Conservation (phyloP, 1,139 yeast species). For the Blastobotrys illinoisensis region DNA sequence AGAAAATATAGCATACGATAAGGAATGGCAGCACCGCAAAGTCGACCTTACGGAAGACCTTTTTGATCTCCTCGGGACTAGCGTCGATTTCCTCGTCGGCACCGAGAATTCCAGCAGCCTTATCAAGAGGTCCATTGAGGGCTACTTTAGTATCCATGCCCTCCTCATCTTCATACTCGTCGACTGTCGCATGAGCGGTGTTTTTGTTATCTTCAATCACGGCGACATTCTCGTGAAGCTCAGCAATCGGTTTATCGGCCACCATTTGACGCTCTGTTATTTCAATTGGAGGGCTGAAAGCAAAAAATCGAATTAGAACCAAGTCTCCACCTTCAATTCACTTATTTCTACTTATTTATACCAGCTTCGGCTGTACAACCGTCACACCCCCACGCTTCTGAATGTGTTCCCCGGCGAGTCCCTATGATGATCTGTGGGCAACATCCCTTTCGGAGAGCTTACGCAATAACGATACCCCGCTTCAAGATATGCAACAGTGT, state of each 20-base stretch:
- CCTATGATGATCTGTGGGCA: background rate
- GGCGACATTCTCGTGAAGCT: background rate
- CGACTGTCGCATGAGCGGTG: background rate
- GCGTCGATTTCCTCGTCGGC: background rate
- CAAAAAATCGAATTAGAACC: too few relatives aligned
- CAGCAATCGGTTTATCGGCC: background rate
- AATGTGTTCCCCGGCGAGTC: background rate
- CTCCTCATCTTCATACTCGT: background rate
- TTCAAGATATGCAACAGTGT: background rate
- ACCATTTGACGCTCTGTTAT: background rate
- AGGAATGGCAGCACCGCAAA: constrained; percentile 48
- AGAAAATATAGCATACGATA: constrained; percentile 50
- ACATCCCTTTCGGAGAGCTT: background rate
- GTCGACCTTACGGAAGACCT: constrained; percentile 45
- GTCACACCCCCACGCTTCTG: background rate
- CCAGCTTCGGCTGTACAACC: background rate
- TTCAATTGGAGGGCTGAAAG: too few relatives aligned
- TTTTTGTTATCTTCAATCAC: background rate
- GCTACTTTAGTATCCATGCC: background rate
- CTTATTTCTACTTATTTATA: too few relatives aligned
- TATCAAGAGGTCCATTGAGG: background rate
- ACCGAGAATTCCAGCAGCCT: background rate
- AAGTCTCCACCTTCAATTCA: too few relatives aligned
- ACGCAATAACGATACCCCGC: background rate
- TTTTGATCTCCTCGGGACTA: constrained; percentile 22